Evolutionary conservation across 2,329 filamentous ascomycete genomes (phyloP).

Genomic region (Fusarium coicis): DNA sequence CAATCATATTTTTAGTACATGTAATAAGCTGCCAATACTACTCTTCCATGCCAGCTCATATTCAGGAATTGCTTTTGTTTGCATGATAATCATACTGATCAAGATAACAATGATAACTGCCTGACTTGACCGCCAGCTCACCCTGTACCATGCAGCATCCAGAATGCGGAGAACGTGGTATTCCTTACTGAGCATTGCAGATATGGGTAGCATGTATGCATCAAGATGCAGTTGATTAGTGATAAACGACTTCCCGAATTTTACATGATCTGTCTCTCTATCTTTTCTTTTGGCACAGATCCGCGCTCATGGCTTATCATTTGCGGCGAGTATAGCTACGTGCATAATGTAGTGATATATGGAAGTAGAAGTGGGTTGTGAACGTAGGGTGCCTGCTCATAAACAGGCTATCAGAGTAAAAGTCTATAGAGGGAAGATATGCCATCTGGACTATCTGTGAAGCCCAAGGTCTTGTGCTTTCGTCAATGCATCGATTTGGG

Average conservation of each 20-base stretch:
- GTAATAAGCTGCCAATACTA: fast-evolving
- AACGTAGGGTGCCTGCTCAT: neutral
- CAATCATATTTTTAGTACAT: fast-evolving
- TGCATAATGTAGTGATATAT: fast-evolving
- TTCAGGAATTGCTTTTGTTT: neutral
- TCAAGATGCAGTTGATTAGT: neutral
- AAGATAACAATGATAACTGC: neutral
- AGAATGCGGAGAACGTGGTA: neutral
- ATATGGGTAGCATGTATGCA: fast-evolving
- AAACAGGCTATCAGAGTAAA: neutral
- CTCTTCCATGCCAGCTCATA: fast-evolving
- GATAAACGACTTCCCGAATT: fast-evolving
- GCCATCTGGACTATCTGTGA: fast-evolving
- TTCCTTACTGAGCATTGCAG: too few species aligned
- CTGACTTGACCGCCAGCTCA: neutral
- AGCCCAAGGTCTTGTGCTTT: too few species aligned
- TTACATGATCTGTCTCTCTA: neutral
- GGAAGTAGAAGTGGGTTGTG: fast-evolving
- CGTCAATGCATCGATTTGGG: too few species aligned
- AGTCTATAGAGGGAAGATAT: fast-evolving
- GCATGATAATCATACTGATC: neutral
- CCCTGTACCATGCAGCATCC: neutral
- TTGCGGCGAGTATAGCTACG: too few species aligned
- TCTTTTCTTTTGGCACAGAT: too few species aligned
- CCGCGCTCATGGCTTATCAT: too few species aligned